These are phyloP conservation scores for Solanum peruvianum DNA, from an alignment of 257 asterid species.

Conservation along the genomic window DNA sequence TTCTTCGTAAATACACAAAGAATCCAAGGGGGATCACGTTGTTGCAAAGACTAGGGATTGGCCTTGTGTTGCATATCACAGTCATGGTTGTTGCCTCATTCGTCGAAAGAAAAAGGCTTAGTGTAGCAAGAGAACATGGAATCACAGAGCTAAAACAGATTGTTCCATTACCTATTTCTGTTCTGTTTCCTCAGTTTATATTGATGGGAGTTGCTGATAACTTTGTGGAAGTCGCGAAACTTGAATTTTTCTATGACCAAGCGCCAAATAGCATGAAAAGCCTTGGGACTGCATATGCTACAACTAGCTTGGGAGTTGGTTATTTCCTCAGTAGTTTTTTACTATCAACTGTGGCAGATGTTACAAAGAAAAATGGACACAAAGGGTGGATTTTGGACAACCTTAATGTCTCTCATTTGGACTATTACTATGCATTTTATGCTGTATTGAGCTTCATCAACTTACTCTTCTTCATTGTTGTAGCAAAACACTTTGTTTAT, in stretches of 20 bases:
- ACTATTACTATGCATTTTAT: conserved; percentile 43
- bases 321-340: conserved; percentile 48
- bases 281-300: conserved; percentile 62
- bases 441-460: conserved; percentile 33
- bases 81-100: conserved; percentile 37
- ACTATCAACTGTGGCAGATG: conserved; percentile 41
- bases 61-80: conserved; percentile 34
- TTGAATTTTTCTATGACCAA: conserved; percentile 69
- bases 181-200: conserved; percentile 54
- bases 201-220: conserved; percentile 52
- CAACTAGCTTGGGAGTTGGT: conserved; percentile 59
- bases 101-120: conserved; percentile 33
- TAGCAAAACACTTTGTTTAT: conserved; percentile 36
- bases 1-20: conserved; percentile 26
- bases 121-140: conserved; percentile 28
- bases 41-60: conserved; percentile 54
- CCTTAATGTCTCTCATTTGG: conserved; percentile 49
- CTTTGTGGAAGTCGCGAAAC: conserved; percentile 54
- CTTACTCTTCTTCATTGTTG: conserved; percentile 33
- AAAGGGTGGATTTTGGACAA: conserved; percentile 65
- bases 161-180: conserved; percentile 52
- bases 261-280: conserved; percentile 79
- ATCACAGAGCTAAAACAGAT: conserved; percentile 5
- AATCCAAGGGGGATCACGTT: conserved; percentile 63
- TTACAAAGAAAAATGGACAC: conserved; percentile 33